Base-by-base conservation (phyloP, 805 yeast species). In the Saccharomycopsis fibuligera region DNA sequence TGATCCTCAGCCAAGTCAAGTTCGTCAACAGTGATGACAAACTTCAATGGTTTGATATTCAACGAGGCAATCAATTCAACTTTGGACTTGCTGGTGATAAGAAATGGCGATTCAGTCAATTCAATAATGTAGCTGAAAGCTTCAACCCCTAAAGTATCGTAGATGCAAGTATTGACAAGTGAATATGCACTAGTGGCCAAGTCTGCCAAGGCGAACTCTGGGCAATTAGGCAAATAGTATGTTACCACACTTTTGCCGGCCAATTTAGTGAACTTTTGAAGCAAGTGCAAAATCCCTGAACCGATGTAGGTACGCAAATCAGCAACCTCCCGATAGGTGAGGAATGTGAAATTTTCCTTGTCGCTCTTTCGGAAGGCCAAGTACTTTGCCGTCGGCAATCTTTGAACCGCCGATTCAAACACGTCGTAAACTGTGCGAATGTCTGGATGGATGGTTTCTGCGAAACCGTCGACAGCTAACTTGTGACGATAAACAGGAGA, bases 191-290 rank as follows among this genome's bases (percentile, higher is more conserved):
- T 9, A 35, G 22, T 17, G 39, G 39, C 39, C 10, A 35, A 21
- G 22, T 35, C 39, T 10, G 14, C 16, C 16, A 35, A 12, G 22
- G 22, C 14, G 2, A 17, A 35, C 39, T 35, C 10, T 8, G 8
- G 12, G 31, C 31, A 27, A 12, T 27, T 27, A 12, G 31, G 68
- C 21, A 83, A 73, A 60, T 76, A 75, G 19, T 83, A 57, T 1
- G 83, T 68, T 39, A 81, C 72, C 35, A 80, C 66, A 56, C 79
- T 81, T 35, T 68, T 62, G 23, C 63, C 59, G 0, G 44, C 41
- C 24, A 49, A 45, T 45, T 70, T 72, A 41, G 55, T 52, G 29
- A 57, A 56, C 42, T 64, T 62, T 52, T 63, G 21, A 6, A 45
- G 49, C 33, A 51, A 48, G 60, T 54, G 52, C 16, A 60, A 69